Base-by-base conservation (phyloP, 768 basidiomycete genomes). In the Pleurotus citrinopileatus region DNA sequence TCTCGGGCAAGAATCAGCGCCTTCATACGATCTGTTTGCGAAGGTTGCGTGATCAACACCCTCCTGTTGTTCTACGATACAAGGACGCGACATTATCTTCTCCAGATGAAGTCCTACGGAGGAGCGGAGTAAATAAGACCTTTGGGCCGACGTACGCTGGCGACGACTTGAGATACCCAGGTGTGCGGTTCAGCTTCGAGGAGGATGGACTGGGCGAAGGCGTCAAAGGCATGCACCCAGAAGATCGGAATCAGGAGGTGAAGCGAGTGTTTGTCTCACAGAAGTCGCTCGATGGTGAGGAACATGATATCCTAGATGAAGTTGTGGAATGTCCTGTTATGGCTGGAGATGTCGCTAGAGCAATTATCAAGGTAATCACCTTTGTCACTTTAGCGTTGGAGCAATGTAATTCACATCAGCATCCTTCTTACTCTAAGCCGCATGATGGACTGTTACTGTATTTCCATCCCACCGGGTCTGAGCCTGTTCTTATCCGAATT, bases 91-190 rank as follows among this genome's bases (percentile, higher is more conserved):
- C 83, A 5, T 72, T 92, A 15, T 87, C 86, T 3, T 84, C 86
- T 4, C 69, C 74, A 0, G 75, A 81, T 22, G 81, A 87, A 38
- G 73, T 80, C 1, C 70, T 94, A 13, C 74, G 82, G 43, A 79
- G 85, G 38, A 76, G 87, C 2, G 78, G 76, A 26, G 86, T 93
- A 3, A 86, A 80, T 55, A 79, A 82, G 36, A 82, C 80, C 13
- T 92, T 94, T 67, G 91, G 91, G 2, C 91, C 91, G 1, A 93
- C 91, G 0, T 93, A 92, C 66, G 82, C 87, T 9, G 75, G 75
- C 17, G 87, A 91, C 54, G 86, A 87, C 59, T 69, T 92, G 59
- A 80, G 80, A 38, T 94, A 92, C 68, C 91, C 91, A 2, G 91
- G 91, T 0, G 75, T 93, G 28, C 86, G 84, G 80, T 94, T 94